phyloP scores from a whole-genome alignment of 2,329 filamentous ascomycete species.

The Annulohypoxylon truncatum region DNA sequence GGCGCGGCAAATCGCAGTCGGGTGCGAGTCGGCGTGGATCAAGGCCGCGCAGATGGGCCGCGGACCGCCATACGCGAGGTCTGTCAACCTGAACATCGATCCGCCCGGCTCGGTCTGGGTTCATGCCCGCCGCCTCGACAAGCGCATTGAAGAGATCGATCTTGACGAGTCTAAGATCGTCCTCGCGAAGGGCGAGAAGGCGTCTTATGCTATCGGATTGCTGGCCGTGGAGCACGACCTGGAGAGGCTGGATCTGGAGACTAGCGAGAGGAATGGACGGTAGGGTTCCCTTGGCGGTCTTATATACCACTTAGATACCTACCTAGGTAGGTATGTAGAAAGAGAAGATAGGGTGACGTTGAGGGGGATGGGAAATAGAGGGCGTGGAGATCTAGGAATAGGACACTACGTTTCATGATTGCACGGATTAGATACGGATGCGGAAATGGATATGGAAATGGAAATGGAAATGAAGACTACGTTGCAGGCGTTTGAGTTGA shows the following conservation, averaged over 20 bases:
- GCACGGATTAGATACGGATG: not conserved
- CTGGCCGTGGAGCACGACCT: slow-evolving; percentile 83
- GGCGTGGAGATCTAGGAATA: not conserved
- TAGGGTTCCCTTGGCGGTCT: not conserved
- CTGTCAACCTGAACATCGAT: slow-evolving; percentile 51
- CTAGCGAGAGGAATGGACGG: slow-evolving; percentile 47
- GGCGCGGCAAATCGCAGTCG: slow-evolving; percentile 81
- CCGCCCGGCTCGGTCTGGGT: slow-evolving; percentile 60
- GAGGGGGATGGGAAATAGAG: not conserved
- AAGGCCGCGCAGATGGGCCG: slow-evolving; percentile 77
- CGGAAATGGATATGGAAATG: not conserved
- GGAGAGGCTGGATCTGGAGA: slow-evolving; percentile 68
- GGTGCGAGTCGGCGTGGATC: slow-evolving; percentile 87
- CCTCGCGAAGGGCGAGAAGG: slow-evolving; percentile 70
- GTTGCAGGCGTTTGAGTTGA: slow-evolving; percentile 12
- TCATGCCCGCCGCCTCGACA: slow-evolving; percentile 63
- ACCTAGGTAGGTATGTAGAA: not conserved
- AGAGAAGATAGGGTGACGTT: not conserved
- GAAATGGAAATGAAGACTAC: not conserved
- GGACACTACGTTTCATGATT: not conserved
- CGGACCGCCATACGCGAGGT: slow-evolving; percentile 78
- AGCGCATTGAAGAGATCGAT: slow-evolving; percentile 61
- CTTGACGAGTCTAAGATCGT: slow-evolving; percentile 61
- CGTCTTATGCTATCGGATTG: slow-evolving; percentile 82
- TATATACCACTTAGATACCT: not conserved